Evolutionary conservation across 805 yeast genomes (phyloP).

Genomic region (Hyphopichia homilentoma): DNA sequence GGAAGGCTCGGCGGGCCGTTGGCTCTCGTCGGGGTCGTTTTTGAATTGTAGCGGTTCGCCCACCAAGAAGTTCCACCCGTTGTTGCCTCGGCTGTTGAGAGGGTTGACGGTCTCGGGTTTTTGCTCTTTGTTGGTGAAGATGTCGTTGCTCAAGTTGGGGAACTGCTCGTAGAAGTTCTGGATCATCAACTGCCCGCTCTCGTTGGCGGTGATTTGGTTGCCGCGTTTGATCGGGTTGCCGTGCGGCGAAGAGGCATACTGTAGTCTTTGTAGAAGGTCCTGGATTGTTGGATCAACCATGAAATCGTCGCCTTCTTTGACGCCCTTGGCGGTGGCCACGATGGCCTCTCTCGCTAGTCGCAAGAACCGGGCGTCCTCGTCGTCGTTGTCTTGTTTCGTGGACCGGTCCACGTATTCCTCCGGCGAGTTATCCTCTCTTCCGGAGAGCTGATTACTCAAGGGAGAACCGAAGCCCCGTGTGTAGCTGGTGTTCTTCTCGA

Average conservation of each 20-base stretch:
- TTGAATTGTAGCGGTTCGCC: conserved; percentile 14
- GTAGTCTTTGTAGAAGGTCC: conserved; percentile 55
- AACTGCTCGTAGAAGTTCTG: conserved; percentile 38
- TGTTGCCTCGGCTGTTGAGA: conserved; percentile 12
- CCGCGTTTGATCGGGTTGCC: conserved; percentile 45
- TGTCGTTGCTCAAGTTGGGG: conserved; percentile 41
- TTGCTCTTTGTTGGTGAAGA: conserved; percentile 19
- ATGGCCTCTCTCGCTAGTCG: conserved; percentile 60
- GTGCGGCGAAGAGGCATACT: conserved; percentile 57
- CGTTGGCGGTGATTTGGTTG: conserved; percentile 30
- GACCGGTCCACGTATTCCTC: not conserved
- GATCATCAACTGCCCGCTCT: conserved; percentile 39
- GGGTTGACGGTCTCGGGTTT: conserved; percentile 7
- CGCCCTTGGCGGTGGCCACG: conserved; percentile 46
- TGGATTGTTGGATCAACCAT: conserved; percentile 61
- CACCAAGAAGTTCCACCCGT: conserved; percentile 32
- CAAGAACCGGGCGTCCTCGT: conserved; percentile 54
- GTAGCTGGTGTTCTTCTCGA: conserved; percentile 12
- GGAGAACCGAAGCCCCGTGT: conserved; percentile 1
- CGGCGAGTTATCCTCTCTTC: not conserved
- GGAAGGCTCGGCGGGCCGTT: conserved; percentile 1
- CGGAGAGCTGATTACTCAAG: not conserved
- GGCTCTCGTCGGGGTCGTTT: not conserved
- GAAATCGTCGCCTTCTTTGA: conserved; percentile 13
- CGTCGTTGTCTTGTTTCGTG: conserved; percentile 7